Base-by-base conservation (phyloP, 352 stramenopile genomes). In the Phytophthora sansomeana region DNA sequence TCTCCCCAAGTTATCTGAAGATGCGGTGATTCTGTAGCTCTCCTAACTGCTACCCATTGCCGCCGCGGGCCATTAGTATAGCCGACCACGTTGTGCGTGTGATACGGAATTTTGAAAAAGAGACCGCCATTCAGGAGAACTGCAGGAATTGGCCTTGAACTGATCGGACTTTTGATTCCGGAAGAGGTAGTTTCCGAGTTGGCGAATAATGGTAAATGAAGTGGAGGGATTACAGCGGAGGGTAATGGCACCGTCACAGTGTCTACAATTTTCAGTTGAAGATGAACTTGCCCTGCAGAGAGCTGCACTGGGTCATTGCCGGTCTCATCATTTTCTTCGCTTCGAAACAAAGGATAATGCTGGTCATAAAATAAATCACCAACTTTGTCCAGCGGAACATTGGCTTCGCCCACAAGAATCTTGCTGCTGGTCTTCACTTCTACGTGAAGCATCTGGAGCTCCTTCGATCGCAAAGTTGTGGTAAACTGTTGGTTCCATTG, bases 401-500 rank as follows among this genome's bases (percentile, higher is more conserved):
- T 67, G 5, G 85, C 54, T 63, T 92, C 80, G 6, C 87, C 87
- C 0, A 96, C 75, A 9, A 93, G 50, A 1, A 84, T 75, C 24
- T 89, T 92, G 67, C 69, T 90, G 53, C 81, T 71, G 0, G 84
- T 93, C 19, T 87, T 87, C 19, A 93, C 86, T 4, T 73, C 63
- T 2, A 81, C 54, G 24, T 88, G 70, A 7, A 96, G 64, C 32
- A 72, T 44, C 29, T 94, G 81, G 4, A 76, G 59, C 4, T 87
- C 53, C 14, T 83, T 87, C 9, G 82, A 90, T 6, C 67, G 69
- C 26, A 96, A 59, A 0, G 58, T 57, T 4, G 75, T 73, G 1
- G 76, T 87, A 52, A 96, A 94, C 41, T 91, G 81, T 57, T 94
- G 83, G 39, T 96, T 91, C 87, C 85, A 96, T 48, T 92, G 81